Evolutionary conservation across 2,329 filamentous ascomycete species (phyloP), one percentile per base, ranked within the genome.

Genomic region (Colletotrichum kahawae): DNA sequence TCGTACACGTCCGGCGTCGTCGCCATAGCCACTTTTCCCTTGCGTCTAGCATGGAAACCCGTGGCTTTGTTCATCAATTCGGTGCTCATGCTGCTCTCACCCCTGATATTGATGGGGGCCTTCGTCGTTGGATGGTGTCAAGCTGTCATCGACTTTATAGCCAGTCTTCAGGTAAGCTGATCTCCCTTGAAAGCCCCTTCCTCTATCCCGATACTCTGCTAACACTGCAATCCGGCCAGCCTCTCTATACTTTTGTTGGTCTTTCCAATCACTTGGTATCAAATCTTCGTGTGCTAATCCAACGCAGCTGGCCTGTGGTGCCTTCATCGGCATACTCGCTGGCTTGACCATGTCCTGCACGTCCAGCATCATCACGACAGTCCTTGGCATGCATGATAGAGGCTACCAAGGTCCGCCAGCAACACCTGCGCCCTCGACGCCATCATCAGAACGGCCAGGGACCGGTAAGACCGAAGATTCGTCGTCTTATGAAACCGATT

Each of bases 321-420:
- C 90, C 36, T 83, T 94, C 21, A 87, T 95, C 67, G 95, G 95
- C n/a, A 84, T 92, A 67, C 66, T 91, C 13, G 86, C 92, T 33
- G 94, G 94, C 67, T 82, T 92, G 66, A 77, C 90, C 21, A 82
- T 95, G 57, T 89, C 91, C 79, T 83, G 91, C 68, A 86, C 88
- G 21, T 93, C 92, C 73, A 86, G 85, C 71, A 80, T 90, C 72
- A 82, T 94, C 67, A 87, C 90, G 7, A 86, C 90, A 2, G 78
- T 88, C 3, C 85, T 92, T 72, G 85, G 86, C 70, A 83, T 90
- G 77, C 82, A 83, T 36, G 81, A 83, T 27, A 77, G 78, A 16
- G 76, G 79, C 8, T 76, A 74, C 21, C 63, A 64, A 12, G 64
- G 36, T 34, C 34, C 62, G 33, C 54, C 56, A 43, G 21, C 69